phyloP scores from a whole-genome alignment of 2,329 filamentous ascomycete genomes.

The Diaporthe citriasiana region DNA sequence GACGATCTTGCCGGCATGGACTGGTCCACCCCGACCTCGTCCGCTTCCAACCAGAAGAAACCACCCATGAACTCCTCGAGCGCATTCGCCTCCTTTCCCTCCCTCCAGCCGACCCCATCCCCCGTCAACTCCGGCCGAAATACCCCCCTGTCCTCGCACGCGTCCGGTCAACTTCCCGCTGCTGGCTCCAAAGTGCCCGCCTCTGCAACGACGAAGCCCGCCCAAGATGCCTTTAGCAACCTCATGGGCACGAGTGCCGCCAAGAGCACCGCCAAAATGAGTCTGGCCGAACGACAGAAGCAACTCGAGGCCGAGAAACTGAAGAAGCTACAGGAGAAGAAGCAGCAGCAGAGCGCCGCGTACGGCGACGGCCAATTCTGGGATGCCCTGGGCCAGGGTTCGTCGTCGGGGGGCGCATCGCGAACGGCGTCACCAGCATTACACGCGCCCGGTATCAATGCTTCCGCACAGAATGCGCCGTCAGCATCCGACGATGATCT shows the following conservation, averaged over 20 bases:
- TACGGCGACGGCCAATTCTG: conserved; percentile 85
- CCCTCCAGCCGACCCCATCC: conserved; percentile 69
- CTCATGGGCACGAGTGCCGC: conserved; percentile 75
- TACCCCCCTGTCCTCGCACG: conserved; percentile 68
- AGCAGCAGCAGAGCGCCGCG: conserved; percentile 79
- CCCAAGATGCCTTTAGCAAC: conserved; percentile 83
- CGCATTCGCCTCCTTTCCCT: conserved; percentile 59
- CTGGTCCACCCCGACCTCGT: conserved; percentile 63
- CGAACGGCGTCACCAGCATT: conserved; percentile 61
- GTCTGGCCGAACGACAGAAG: conserved; percentile 82
- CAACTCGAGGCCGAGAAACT: conserved; percentile 75
- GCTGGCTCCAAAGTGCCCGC: conserved; percentile 53
- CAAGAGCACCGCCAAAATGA: conserved; percentile 78
- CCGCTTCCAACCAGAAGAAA: conserved; percentile 54
- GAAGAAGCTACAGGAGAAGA: conserved; percentile 81
- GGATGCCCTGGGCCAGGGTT: conserved; percentile 75
- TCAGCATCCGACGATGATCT: conserved; percentile 71
- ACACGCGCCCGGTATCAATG: conserved; percentile 49
- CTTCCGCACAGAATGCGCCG: conserved; percentile 50
- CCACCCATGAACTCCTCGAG: conserved; percentile 59
- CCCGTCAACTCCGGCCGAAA: conserved; percentile 68
- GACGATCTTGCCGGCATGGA: conserved; percentile 73
- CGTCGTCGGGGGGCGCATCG: conserved; percentile 58
- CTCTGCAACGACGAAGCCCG: conserved; percentile 60
- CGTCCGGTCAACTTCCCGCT: conserved; percentile 56